Evolutionary conservation across 768 basidiomycete species (phyloP), one percentile per base, ranked within the genome.

Genomic region (Gelatoporia subvermispora): DNA sequence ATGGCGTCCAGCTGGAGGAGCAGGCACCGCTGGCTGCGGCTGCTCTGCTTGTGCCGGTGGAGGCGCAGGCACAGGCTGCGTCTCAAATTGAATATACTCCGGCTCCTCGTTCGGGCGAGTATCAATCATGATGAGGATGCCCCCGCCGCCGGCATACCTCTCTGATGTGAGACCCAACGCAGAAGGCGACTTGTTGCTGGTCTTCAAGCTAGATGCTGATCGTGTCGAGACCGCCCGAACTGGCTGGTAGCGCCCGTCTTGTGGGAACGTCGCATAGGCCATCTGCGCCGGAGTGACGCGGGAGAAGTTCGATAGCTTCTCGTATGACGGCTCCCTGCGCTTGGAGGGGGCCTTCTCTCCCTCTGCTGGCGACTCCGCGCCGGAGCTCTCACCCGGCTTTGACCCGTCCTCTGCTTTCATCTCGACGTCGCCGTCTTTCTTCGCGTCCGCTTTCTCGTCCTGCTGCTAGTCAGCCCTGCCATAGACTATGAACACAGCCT

Each of bases 271-370:
- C 60, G 98, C 79, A 66, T 87, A 81, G n/a, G 79, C 70, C 22
- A 95, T 71, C 64, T 99, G 96, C 0, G 85, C 81, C 17, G 94
- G 90, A 2, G 88, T 91, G 18, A 97, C 94, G 42, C 96, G 85
- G 17, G 92, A 88, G 62, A 97, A 85, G 72, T 99, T 99, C 18
- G 81, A 71, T 10, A 90, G 72, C 50, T 70, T 76, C 69, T 96
- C 92, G 11, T 74, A 86, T 2, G 77, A 68, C 2, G 90, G 83
- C 61, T 99, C 96, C 65, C 84, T 90, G 60, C 81, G 82, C 61
- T 48, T 71, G 55, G 49, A 68, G 50, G 55, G 72, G 70, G 45
- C 55, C 28, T 54, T 60, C 72, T 67, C 43, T 75, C 77, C 13
- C 28, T 31, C 28, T 5, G 28, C 13, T 31, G 28, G 28, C 28